Base-by-base conservation (phyloP, 1,139 yeast genomes). In the Citeromyces hawaiiensis region DNA sequence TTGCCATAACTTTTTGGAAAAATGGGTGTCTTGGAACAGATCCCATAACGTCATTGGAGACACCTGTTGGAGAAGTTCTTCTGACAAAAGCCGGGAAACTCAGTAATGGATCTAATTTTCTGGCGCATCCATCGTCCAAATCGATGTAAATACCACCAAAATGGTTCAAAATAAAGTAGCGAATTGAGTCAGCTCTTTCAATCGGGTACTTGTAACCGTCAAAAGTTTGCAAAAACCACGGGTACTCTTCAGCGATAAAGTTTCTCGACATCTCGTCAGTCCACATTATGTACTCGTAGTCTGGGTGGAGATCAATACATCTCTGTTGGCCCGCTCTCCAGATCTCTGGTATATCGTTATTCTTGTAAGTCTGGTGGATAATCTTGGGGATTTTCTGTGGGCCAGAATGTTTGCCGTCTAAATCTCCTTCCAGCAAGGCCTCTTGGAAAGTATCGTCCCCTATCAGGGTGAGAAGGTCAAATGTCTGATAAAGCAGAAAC, bases 31-130 rank as follows among this genome's bases (percentile, higher is more conserved):
- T 65, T 27, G 94, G 95, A 11, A 82, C 76, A 2, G 93, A 64
- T 10, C 95, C 96, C 94, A 87, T 83, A 17, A 87, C 87, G 57
- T 87, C 96, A 58, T 87, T 87, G 13, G 95, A 83, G 39, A 87
- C 77, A 41, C 96, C 97, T 0, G 94, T 81, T 27, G 97, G 97
- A 6, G 73, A 63, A 1, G 97, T 87, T 55, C 83, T 83, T 45
- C 96, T 69, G 19, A 83, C 85, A 64, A 85, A 85, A 1, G 94
- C 94, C 0, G 94, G 87, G 6, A 74, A 83, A 1, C 83, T 70
- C 44, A 87, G 68, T 44, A 88, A 61, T 1, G 94, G 93, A 55
- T 87, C 96, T 47, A 87, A 64, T 44, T 69, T 68, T 44, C 87
- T 66, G 46, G 72, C 72, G 58, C 96, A 86, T 4, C 91, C 95